phyloP scores from a whole-genome alignment of 768 basidiomycete species.

The Pholiota conissans region DNA sequence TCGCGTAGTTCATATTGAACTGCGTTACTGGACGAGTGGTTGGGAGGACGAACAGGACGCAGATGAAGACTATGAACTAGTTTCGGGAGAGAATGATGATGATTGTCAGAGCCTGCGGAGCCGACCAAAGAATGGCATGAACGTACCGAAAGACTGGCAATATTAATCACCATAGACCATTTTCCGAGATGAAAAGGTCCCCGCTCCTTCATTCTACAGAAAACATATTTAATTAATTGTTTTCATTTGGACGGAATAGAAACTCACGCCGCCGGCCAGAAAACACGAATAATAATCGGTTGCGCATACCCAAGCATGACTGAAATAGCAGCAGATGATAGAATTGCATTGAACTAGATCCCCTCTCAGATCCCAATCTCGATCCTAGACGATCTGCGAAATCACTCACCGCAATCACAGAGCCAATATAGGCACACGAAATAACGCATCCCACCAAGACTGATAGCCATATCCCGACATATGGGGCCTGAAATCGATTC shows the following conservation, averaged over 20 bases:
- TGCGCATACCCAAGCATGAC: conserved; percentile 61
- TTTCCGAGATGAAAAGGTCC: conserved; percentile 53
- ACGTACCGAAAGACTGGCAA: conserved; percentile 45
- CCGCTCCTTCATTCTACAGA: conserved; percentile 39
- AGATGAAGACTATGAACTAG: conserved; percentile 54
- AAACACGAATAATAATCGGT: conserved; percentile 56
- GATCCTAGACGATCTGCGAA: neutral
- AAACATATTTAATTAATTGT: conserved; percentile 8
- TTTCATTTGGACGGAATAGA: neutral
- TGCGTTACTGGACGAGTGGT: conserved; percentile 50
- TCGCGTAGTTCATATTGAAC: conserved; percentile 58
- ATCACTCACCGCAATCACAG: conserved; percentile 46
- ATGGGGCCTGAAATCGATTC: conserved; percentile 54
- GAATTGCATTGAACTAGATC: conserved; percentile 51
- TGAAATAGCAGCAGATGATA: conserved; percentile 56
- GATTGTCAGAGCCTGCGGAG: neutral
- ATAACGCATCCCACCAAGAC: conserved; percentile 54
- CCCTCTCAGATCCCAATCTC: neutral
- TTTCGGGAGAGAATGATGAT: neutral
- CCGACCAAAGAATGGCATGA: neutral
- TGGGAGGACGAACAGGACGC: conserved; percentile 54
- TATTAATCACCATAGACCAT: conserved; percentile 53
- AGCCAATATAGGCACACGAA: conserved; percentile 60
- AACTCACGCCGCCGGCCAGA: conserved; percentile 53
- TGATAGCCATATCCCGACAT: conserved; percentile 54